Base-by-base conservation (phyloP, 2,329 filamentous ascomycete genomes). In the Fusarium torulosum region DNA sequence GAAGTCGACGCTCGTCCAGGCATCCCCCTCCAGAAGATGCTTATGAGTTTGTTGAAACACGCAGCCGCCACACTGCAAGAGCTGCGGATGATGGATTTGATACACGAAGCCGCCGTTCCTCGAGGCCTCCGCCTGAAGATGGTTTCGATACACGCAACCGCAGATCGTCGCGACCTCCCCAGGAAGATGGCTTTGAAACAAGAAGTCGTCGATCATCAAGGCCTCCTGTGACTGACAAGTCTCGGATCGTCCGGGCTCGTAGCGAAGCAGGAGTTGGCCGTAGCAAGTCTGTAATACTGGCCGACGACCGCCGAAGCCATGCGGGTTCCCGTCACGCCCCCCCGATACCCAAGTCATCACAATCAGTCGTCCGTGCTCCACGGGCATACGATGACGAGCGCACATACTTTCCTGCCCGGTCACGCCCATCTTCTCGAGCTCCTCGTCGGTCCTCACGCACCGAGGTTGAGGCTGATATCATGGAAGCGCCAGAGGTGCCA, bases 371-470 rank as follows among this genome's bases (percentile, higher is more conserved):
- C 20, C 73, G 69, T 25, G 69, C 71, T n/a, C 63, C 73, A 40
- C 60, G 66, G 21, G 45, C 65, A 21, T 72, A 75, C 31, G 72
- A 79, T 50, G 66, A 75, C 11, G 83, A 84, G 13, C 76, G 76
- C 17, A 80, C 80, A 35, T 84, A 82, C 59, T 78, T 82, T 52
- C 84, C 84, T 13, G 77, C 80, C 4, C 76, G 79, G 14, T 74
- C 72, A 21, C 74, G 68, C 25, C 70, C 72, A 41, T 73, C 74
- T 11, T 72, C 74, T 15, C 57, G 59, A 53, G 61, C 67, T 38
- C 59, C 59, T 47, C 70, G 70, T 25, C 71, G 59, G 31, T 59
- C 71, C 11, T 74, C 73, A 8, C 72, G 71, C 20, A 69, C 69
- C 7, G 69, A 72, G 29, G 61, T 71, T 27, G 69, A 77, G 50